Conservation (phyloP, 345 rosid genomes). For the Conringia planisiliqua region DNA sequence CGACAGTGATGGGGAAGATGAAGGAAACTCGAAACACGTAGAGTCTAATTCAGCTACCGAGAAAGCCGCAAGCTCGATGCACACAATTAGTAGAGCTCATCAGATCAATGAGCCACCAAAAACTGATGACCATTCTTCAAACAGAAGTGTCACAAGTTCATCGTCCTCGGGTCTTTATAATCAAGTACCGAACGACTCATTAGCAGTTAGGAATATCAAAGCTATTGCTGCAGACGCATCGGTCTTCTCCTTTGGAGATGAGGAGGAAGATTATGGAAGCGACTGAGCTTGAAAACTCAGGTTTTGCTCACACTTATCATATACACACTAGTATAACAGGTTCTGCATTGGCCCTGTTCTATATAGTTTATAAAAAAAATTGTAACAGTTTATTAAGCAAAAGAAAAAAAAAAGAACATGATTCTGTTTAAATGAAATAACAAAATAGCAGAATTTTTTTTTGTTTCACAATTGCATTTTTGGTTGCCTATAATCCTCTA, state of each 20-base stretch:
- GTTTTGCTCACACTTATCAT: neutral
- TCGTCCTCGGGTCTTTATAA: neutral
- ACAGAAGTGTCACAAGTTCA: neutral
- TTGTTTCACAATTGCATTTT: no score
- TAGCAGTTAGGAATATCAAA: constrained; percentile 56
- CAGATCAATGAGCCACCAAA: constrained; percentile 3
- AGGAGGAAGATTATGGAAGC: constrained; percentile 80
- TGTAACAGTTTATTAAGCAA: neutral
- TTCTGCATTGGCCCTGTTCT: neutral
- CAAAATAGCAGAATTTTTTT: neutral
- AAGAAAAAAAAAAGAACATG: neutral
- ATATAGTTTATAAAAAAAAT: neutral
- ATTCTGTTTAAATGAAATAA: neutral
- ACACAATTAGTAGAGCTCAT: neutral
- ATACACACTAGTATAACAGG: neutral
- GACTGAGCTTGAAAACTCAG: constrained; percentile 29
- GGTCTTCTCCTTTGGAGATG: constrained; percentile 83
- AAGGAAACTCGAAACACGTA: constrained; percentile 36
- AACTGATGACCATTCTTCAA: constrained; percentile 8
- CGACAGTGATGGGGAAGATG: constrained; percentile 70
- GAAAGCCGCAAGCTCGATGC: constrained; percentile 17
- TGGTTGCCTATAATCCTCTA: no score
- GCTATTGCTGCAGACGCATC: constrained; percentile 91
- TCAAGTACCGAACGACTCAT: constrained; percentile 9
- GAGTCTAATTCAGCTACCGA: constrained; percentile 22